phyloP scores from a whole-genome alignment of 2,329 filamentous ascomycete species.

The Cladophialophora exuberans region DNA sequence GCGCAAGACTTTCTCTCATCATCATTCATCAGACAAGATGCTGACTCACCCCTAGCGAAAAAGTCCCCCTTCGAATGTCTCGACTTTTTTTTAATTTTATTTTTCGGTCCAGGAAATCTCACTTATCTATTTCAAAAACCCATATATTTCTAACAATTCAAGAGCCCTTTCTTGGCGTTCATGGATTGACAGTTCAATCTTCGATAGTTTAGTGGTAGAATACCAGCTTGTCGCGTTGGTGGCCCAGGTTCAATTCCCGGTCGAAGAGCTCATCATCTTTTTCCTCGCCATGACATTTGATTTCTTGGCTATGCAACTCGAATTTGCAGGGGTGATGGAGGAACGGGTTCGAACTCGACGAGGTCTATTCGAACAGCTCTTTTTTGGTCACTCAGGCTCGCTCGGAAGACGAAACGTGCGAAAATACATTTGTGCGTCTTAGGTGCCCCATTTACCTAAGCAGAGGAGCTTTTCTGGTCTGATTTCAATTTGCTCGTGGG shows the following conservation, averaged over 20 bases:
- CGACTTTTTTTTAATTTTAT: not conserved
- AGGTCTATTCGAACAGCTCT: too few relatives aligned
- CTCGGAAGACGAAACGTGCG: too few relatives aligned
- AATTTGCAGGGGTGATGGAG: too few relatives aligned
- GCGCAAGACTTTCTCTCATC: not conserved
- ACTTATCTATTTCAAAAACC: constrained; percentile 1
- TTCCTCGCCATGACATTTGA: too few relatives aligned
- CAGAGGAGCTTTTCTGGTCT: too few relatives aligned
- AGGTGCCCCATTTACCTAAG: too few relatives aligned
- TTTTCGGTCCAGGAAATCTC: not conserved
- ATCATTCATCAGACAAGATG: constrained; percentile 1
- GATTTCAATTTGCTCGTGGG: too few relatives aligned
- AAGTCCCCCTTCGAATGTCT: not conserved
- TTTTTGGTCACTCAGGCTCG: not conserved
- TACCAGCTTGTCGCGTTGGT: constrained; percentile 23
- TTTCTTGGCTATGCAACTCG: too few relatives aligned
- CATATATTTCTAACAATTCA: constrained; percentile 5
- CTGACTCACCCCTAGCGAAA: constrained; percentile 11
- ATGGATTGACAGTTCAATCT: constrained; percentile 4
- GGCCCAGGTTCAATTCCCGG: constrained; percentile 22
- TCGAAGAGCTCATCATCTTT: constrained; percentile 12
- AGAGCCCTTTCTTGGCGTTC: not conserved
- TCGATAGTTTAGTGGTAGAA: constrained; percentile 25
- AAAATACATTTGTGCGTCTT: too few relatives aligned
- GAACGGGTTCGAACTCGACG: too few relatives aligned